Conservation (phyloP, 176 grass and related monocot genomes). For the Metroxylon sagu region DNA sequence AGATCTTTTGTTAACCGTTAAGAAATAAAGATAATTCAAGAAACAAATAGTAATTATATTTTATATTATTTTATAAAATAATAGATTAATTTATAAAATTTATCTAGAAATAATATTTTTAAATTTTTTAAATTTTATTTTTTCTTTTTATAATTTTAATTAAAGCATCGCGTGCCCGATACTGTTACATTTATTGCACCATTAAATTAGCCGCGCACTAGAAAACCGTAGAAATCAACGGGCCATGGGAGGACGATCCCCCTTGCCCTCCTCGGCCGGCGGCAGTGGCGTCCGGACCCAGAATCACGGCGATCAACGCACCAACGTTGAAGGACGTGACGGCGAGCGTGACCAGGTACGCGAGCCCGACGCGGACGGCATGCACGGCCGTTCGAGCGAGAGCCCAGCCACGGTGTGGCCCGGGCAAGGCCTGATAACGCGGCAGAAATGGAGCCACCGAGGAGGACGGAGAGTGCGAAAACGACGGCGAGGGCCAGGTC, state of each 20-base stretch:
- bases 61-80: too few relatives aligned
- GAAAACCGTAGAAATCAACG: not conserved
- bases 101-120: too few relatives aligned
- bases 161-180: too few relatives aligned
- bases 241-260: not conserved
- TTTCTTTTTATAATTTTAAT: too few relatives aligned
- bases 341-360: not conserved
- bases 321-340: slow-evolving; percentile 3
- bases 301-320: not conserved
- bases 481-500: not conserved
- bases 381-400: not conserved
- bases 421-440: not conserved
- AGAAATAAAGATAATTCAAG: too few relatives aligned
- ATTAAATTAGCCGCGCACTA: too few relatives aligned
- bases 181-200: too few relatives aligned
- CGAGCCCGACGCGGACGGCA: not conserved
- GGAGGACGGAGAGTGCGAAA: not conserved
- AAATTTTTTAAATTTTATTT: too few relatives aligned
- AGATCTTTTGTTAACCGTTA: too few relatives aligned
- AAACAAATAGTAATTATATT: too few relatives aligned
- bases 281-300: not conserved
- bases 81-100: too few relatives aligned
- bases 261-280: not conserved
- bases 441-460: not conserved
- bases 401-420: not conserved